phyloP scores from a whole-genome alignment of 2,329 filamentous ascomycete genomes.

The Ascochyta pisi region DNA sequence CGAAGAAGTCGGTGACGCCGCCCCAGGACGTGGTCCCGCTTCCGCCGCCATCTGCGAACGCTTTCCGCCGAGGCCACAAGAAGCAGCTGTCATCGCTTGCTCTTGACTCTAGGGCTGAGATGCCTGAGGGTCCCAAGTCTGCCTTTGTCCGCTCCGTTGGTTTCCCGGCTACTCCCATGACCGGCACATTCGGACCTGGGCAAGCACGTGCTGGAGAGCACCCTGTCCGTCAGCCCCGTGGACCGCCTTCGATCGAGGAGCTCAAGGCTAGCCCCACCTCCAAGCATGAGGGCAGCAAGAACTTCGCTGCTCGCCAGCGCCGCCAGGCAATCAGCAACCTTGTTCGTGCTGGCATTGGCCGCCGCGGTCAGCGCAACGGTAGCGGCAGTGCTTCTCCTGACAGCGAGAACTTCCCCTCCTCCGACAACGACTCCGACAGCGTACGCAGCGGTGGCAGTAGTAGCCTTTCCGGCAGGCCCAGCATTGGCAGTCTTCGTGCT shows the following conservation, averaged over 20 bases:
- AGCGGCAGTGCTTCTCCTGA: constrained; percentile 85
- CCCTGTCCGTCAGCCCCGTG: constrained; percentile 88
- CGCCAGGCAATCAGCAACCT: constrained; percentile 91
- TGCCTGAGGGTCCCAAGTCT: constrained; percentile 73
- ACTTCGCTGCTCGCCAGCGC: constrained; percentile 91
- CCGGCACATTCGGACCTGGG: constrained; percentile 88
- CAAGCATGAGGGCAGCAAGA: constrained; percentile 94
- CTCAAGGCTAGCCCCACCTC: constrained; percentile 87
- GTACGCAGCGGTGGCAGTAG: constrained; percentile 72
- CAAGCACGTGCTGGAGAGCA: constrained; percentile 94
- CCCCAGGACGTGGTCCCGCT: constrained; percentile 74
- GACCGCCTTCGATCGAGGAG: constrained; percentile 90
- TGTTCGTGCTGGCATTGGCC: constrained; percentile 85
- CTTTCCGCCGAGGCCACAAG: constrained; percentile 92
- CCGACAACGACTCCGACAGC: constrained; percentile 66
- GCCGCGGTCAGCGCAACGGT: constrained; percentile 74
- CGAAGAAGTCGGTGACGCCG: constrained; percentile 70
- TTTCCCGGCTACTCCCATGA: constrained; percentile 80
- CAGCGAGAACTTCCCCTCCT: constrained; percentile 79
- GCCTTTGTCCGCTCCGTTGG: constrained; percentile 61
- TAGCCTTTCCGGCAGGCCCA: constrained; percentile 78
- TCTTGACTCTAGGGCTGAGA: constrained; percentile 63
- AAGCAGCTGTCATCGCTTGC: constrained; percentile 77
- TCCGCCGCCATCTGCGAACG: constrained; percentile 86
- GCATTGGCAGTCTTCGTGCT: constrained; percentile 76